phyloP scores from a whole-genome alignment of 2,329 filamentous ascomycete species.

The Trichoderma harzianum region DNA sequence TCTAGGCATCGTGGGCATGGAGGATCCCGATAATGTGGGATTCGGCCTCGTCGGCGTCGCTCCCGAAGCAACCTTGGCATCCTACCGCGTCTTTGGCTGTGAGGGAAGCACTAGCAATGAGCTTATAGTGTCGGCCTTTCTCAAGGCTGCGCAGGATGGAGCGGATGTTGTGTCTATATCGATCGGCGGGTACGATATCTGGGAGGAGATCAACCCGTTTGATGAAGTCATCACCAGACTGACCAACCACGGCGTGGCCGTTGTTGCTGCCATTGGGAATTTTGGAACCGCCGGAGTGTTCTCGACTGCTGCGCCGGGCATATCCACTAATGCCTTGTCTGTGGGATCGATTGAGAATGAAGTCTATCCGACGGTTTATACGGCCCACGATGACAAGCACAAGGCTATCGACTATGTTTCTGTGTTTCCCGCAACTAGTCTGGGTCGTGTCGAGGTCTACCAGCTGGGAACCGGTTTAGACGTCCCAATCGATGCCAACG shows the following conservation, averaged over 20 bases:
- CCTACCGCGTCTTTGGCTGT: slow-evolving; percentile 53
- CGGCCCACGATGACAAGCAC: not conserved
- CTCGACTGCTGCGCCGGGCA: not conserved
- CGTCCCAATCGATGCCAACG: not conserved
- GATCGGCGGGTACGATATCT: slow-evolving; percentile 22
- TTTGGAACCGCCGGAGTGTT: not conserved
- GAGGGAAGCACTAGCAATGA: slow-evolving; percentile 44
- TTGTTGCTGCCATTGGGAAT: slow-evolving; percentile 28
- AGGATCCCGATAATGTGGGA: slow-evolving; percentile 30
- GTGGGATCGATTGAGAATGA: slow-evolving; percentile 10
- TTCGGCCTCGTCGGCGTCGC: slow-evolving; percentile 51
- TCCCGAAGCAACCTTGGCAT: slow-evolving; percentile 48
- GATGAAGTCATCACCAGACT: slow-evolving; percentile 40
- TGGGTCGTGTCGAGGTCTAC: not conserved
- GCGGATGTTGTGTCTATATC: slow-evolving; percentile 29
- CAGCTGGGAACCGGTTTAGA: not conserved
- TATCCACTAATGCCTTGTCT: not conserved
- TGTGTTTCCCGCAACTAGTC: not conserved
- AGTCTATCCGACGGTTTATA: not conserved
- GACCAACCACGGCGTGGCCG: slow-evolving; percentile 24
- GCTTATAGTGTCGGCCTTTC: slow-evolving; percentile 51
- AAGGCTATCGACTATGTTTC: not conserved
- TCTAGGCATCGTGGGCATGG: slow-evolving; percentile 29
- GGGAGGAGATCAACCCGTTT: slow-evolving; percentile 40
- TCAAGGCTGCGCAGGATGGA: slow-evolving; percentile 52